Evolutionary conservation across 306 rosid species (phyloP).

Genomic region (Inga leiocalycina): DNA sequence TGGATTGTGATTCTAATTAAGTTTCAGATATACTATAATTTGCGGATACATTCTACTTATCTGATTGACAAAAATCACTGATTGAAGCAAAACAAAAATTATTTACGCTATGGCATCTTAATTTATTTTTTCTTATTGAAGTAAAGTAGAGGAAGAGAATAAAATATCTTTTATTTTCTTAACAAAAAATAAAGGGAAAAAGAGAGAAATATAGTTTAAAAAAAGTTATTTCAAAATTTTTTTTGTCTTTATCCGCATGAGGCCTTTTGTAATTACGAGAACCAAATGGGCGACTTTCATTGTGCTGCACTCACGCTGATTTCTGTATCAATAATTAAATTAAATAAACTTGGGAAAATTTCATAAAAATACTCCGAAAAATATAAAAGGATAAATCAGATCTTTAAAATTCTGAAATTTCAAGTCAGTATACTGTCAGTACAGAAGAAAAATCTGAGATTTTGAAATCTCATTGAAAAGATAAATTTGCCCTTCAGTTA

Average conservation of each 20-base stretch:
- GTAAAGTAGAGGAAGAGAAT: not conserved
- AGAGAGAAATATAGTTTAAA: not conserved
- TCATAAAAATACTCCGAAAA: too few relatives aligned
- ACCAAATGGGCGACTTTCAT: not conserved
- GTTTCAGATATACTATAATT: not conserved
- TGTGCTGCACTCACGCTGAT: not conserved
- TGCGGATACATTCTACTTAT: not conserved
- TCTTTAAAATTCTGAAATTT: too few relatives aligned
- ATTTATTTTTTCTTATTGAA: not conserved
- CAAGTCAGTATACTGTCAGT: too few relatives aligned
- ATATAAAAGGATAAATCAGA: too few relatives aligned
- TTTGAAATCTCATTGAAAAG: too few relatives aligned
- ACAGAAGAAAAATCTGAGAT: too few relatives aligned
- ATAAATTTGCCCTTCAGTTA: too few relatives aligned
- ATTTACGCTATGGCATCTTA: not conserved
- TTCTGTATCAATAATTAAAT: not conserved
- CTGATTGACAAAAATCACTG: not conserved
- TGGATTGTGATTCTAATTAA: not conserved
- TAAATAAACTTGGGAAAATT: not conserved
- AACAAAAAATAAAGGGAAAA: not conserved
- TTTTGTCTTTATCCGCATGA: not conserved
- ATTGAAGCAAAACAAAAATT: too few relatives aligned
- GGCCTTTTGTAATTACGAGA: constrained; percentile 13
- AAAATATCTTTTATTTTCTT: not conserved
- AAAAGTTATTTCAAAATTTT: too few relatives aligned